A percentile compares a stretch with the other conserved stretches of the same genome.
Evolutionary conservation across 2,329 filamentous ascomycete genomes (phyloP).

Genomic region (Lomentospora prolificans): DNA sequence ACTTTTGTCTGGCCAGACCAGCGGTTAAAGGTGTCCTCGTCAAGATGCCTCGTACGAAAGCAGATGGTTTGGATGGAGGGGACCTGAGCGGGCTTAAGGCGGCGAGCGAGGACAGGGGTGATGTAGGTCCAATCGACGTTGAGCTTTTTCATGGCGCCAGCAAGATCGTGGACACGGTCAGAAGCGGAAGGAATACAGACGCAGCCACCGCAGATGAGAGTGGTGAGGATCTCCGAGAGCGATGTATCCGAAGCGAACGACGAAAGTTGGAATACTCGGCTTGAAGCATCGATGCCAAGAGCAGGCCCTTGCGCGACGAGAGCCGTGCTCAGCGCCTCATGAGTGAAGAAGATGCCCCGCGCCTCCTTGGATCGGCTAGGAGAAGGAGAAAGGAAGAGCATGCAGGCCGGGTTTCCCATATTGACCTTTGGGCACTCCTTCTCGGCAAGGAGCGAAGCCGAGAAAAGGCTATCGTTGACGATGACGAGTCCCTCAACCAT

Average conservation of each 20-base stretch:
- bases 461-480: slow-evolving; percentile 31
- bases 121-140: slow-evolving; percentile 43
- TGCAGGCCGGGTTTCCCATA: slow-evolving; percentile 40
- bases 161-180: slow-evolving; percentile 39
- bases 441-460: slow-evolving; percentile 19
- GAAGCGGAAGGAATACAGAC: slow-evolving; percentile 46
- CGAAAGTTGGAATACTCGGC: slow-evolving; percentile 47
- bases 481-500: slow-evolving; percentile 30
- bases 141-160: slow-evolving; percentile 38
- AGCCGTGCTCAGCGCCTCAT: slow-evolving; percentile 45
- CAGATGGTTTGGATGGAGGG: slow-evolving; percentile 30
- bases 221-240: slow-evolving; percentile 40
- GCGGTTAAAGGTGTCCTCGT: slow-evolving; percentile 35
- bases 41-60: slow-evolving; percentile 39
- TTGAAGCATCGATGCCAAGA: slow-evolving; percentile 36
- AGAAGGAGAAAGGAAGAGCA: slow-evolving; percentile 50
- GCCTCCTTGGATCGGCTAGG: slow-evolving; percentile 35
- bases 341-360: slow-evolving; percentile 53
- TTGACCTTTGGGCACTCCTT: slow-evolving; percentile 25
- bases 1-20: slow-evolving; percentile 37
- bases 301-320: slow-evolving; percentile 40
- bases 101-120: slow-evolving; percentile 48
- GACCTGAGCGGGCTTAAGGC: slow-evolving; percentile 25
- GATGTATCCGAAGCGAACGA: slow-evolving; percentile 44
- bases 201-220: slow-evolving; percentile 46